A percentile compares a stretch with the other conserved stretches of the same genome.
These are phyloP conservation scores for Phlebopus sp. DNA, from an alignment of 1,284 basidiomycete species.

Conservation along the genomic window DNA sequence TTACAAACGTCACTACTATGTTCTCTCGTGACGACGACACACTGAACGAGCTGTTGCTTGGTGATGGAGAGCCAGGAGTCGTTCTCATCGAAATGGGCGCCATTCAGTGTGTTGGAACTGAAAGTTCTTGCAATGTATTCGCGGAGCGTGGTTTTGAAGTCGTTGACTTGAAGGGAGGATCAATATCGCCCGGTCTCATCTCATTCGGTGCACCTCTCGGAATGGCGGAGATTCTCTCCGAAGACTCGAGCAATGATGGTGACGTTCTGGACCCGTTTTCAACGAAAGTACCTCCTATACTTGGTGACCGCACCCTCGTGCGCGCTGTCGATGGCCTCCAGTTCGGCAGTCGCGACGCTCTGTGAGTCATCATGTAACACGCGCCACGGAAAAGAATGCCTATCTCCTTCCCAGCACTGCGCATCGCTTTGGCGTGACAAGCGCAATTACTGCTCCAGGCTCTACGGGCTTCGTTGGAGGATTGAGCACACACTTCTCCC, in stretches of 20 bases:
- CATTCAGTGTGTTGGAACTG: constrained; percentile 3
- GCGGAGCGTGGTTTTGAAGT: background rate
- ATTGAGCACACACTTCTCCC: constrained; percentile 61
- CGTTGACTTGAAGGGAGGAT: constrained; percentile 29
- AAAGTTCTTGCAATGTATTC: background rate
- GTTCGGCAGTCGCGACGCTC: constrained; percentile 61
- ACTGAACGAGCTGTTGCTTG: background rate
- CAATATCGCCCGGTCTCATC: constrained; percentile 45
- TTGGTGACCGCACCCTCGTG: constrained; percentile 53
- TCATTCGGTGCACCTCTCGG: constrained; percentile 55
- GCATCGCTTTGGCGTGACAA: constrained; percentile 59
- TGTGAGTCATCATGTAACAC: constrained; percentile 43
- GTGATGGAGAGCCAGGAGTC: constrained; percentile 9
- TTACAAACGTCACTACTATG: constrained; percentile 50
- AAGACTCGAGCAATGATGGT: constrained; percentile 67
- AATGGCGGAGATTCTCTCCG: constrained; percentile 53
- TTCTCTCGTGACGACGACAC: constrained; percentile 30
- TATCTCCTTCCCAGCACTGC: constrained; percentile 41
- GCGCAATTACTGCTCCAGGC: constrained; percentile 58
- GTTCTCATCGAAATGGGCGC: constrained; percentile 15
- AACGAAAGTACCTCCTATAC: constrained; percentile 38
- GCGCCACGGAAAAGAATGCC: background rate
- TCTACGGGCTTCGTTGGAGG: constrained; percentile 58
- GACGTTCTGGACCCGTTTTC: constrained; percentile 45
- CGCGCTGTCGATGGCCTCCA: constrained; percentile 65